These are phyloP conservation scores for Aspergillus kassunensis DNA, from an alignment of 495 filamentous ascomycete genomes.

Conservation along the genomic window DNA sequence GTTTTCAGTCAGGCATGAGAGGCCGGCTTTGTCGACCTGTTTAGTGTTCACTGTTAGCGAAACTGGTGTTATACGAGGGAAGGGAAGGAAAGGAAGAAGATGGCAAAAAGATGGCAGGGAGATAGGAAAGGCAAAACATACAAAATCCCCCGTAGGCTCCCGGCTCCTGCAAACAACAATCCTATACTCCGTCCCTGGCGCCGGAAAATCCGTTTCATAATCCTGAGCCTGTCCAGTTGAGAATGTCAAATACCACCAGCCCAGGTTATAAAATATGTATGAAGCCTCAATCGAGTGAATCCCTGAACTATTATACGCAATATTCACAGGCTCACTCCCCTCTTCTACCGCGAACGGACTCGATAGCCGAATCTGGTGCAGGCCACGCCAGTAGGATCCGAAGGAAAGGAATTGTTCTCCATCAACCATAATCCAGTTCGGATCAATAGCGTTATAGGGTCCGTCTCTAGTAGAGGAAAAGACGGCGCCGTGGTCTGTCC, in stretches of 20 bases:
- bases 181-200: constrained; percentile 60
- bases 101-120: no score
- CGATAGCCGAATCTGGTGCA: constrained; percentile 58
- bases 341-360: constrained; percentile 34
- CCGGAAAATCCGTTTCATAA: constrained; percentile 46
- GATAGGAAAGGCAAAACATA: constrained; percentile 25
- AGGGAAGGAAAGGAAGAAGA: no score
- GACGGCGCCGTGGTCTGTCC: constrained; percentile 2
- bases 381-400: constrained; percentile 65
- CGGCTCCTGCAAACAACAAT: constrained; percentile 59
- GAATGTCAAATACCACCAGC: constrained; percentile 65
- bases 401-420: constrained; percentile 29
- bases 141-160: constrained; percentile 52
- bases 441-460: background rate
- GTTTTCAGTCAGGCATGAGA: constrained; percentile 48
- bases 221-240: constrained; percentile 59
- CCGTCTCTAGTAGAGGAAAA: background rate
- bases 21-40: constrained; percentile 54
- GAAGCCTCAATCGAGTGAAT: constrained; percentile 55
- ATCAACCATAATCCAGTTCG: background rate
- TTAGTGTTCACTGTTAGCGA: background rate
- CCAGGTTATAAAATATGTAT: constrained; percentile 50
- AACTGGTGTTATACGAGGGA: no score
- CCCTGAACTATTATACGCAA: constrained; percentile 52
- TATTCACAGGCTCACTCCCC: constrained; percentile 26